Percentiles rank a stretch among this genome's conserved stretches.
Conservation (phyloP, 176 grass and related monocot species). For the Calamus simplicifolius region DNA sequence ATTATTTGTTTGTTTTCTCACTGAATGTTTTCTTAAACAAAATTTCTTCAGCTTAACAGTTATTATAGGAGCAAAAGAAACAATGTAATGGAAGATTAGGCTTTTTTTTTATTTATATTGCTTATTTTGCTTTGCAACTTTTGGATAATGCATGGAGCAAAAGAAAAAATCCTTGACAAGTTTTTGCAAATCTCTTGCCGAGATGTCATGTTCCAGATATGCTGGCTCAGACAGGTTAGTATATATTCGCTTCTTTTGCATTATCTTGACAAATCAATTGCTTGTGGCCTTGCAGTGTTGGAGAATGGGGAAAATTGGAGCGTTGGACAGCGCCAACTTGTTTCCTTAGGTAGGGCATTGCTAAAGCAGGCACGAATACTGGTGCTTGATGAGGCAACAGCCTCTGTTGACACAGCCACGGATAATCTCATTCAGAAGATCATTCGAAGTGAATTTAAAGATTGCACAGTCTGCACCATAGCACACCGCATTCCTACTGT, state of each 20-base stretch:
- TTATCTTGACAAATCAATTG: neutral
- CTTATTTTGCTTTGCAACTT: too few species aligned
- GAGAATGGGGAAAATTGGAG: conserved; percentile 99
- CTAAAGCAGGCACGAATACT: conserved; percentile 89
- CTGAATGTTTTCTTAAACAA: too few species aligned
- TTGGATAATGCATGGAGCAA: too few species aligned
- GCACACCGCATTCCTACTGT: conserved; percentile 96
- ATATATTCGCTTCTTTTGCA: neutral
- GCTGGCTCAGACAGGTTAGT: too few species aligned
- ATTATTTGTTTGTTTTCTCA: too few species aligned
- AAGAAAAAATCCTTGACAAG: too few species aligned
- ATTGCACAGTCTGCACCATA: conserved; percentile 94
- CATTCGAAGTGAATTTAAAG: conserved; percentile 84
- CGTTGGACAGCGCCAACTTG: conserved; percentile 93
- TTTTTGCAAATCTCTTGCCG: too few species aligned
- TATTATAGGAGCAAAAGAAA: too few species aligned
- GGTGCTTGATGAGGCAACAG: conserved; percentile 95
- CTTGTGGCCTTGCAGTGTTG: conserved; percentile 43
- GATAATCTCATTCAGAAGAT: conserved; percentile 99
- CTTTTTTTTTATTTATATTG: too few species aligned
- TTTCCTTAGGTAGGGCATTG: conserved; percentile 80
- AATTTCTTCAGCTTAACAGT: too few species aligned
- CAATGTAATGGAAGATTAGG: too few species aligned
- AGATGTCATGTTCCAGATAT: too few species aligned
- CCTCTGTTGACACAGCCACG: conserved; percentile 92